Evolutionary conservation across 495 filamentous ascomycete species (phyloP), one percentile per base, ranked within the genome.

Genomic region (Trichoderma asperelloides): DNA sequence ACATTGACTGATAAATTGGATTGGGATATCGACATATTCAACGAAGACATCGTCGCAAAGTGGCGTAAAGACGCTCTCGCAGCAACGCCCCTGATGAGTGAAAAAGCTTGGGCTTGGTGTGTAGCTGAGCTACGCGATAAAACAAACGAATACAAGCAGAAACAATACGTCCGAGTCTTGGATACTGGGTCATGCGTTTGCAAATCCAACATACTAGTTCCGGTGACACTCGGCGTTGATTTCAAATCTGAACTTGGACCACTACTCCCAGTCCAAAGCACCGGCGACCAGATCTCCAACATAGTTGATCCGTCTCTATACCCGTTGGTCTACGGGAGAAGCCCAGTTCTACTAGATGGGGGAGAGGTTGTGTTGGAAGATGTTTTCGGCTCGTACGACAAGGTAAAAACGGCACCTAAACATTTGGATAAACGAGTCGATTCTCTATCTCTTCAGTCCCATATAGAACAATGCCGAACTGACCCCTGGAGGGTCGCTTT

Each of bases 221-320:
- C 21, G 28, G 28, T 9, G 12, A 30, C 21, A 5, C 37, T 65
- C 45, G 11, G 25, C 12, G 21, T 25, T 7, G 64, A 65, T 11
- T 16, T 65, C 12, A 65, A 65, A 16, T 28, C 25, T 28, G 60
- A 30, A 16, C 5, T 63, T 21, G 45, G 43, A n/a, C 28, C 64
- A 5, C 62, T 69, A 27, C 23, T 72, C 33, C 67, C 67, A 11
- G 43, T 69, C 67, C 83, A 82, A 0, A 74, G 76, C 5, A 82
- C 85, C 4, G 73, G 83, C 67, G 68, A 73, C 8, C 77, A 82
- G 66, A 84, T 87, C 0, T 71, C 85, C 0, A 75, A 86, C 70
- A 68, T 87, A 0, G 82, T 86, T 1, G 78, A 86, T 70, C 84
- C 83, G 1, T 84, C 82, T 2, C 69, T 85, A 9, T 87, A 79